Base-by-base conservation (phyloP, 148 eudicot genomes). In the Rhododendron mucronatum region DNA sequence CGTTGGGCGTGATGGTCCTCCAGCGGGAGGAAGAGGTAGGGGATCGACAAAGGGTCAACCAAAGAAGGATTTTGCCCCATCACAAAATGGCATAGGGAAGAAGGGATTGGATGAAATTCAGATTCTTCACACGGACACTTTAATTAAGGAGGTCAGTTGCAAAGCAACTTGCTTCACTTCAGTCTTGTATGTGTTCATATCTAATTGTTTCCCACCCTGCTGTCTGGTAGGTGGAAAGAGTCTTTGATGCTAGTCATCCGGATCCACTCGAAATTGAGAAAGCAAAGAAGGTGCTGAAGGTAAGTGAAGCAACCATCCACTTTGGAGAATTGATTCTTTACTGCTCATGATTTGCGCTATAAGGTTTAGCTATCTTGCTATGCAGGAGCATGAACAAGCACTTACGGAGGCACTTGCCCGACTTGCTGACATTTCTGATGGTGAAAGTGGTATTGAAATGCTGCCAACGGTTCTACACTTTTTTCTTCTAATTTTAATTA, bases 231-330 rank as follows among this genome's bases (percentile, higher is more conserved):
- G 96, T 94, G 89, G 96, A 94, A 91, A 90, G 91, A 88, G 90
- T 94, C n/a, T 94, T 91, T 77, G 82, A 90, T 74, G 85, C 87
- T 71, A 83, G 86, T 80, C 92, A 91, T 84, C 94, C 95, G 0
- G 92, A 92, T 86, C 95, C 96, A 12, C 53, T 86, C 79, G 95
- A 94, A 80, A 85, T 94, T 86, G 96, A 94, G 89, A 94, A 89
- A 87, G 95, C 94, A 73, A 92, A 89, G 86, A 92, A 89, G 87
- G 89, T 91, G 53, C 85, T 94, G 77, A 91, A 89, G 92, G 96
- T 94, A 18, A 79, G 92, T 28, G 67, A 55, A 69, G 65, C 37
- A 37, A 77, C 39, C 67, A 69, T 37, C 53, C 48, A 59, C 41
- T 83, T 51, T 28, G 48, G 5, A n/a, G 30, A 28, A n/a, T 77